Conservation (phyloP, 2,329 filamentous ascomycete genomes). For the Arthroderma uncinatum region DNA sequence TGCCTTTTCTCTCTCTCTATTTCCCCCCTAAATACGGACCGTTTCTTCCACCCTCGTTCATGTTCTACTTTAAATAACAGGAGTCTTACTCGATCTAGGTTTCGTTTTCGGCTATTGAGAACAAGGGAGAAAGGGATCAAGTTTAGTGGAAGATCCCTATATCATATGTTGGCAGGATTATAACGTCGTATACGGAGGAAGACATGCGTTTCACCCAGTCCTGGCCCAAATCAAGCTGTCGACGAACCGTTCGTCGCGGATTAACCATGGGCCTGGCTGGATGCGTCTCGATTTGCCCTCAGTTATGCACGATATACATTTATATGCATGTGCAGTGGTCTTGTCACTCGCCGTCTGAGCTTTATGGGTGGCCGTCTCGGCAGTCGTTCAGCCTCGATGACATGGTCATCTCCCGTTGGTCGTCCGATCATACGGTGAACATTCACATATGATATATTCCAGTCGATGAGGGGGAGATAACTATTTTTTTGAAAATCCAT, state of each 20-base stretch:
- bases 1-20: background rate
- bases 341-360: too few relatives aligned
- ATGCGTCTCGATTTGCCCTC: background rate
- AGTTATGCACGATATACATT: background rate
- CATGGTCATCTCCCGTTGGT: constrained; percentile 3
- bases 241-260: background rate
- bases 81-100: background rate
- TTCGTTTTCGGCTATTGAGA: background rate
- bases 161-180: background rate
- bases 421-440: background rate
- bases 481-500: too few relatives aligned
- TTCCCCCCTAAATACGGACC: background rate
- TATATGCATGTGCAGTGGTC: background rate
- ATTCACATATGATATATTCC: background rate
- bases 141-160: background rate
- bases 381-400: constrained; percentile 1
- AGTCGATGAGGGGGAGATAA: too few relatives aligned
- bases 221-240: background rate
- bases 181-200: background rate
- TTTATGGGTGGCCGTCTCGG: too few relatives aligned
- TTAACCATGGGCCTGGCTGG: background rate
- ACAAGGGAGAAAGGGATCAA: too few relatives aligned
- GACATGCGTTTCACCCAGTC: background rate
- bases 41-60: too few relatives aligned
- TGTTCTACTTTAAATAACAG: too few relatives aligned